Evolutionary conservation across 2,329 filamentous ascomycete species (phyloP), one percentile per base, ranked within the genome.

Genomic region (Plectosphaerella plurivora): DNA sequence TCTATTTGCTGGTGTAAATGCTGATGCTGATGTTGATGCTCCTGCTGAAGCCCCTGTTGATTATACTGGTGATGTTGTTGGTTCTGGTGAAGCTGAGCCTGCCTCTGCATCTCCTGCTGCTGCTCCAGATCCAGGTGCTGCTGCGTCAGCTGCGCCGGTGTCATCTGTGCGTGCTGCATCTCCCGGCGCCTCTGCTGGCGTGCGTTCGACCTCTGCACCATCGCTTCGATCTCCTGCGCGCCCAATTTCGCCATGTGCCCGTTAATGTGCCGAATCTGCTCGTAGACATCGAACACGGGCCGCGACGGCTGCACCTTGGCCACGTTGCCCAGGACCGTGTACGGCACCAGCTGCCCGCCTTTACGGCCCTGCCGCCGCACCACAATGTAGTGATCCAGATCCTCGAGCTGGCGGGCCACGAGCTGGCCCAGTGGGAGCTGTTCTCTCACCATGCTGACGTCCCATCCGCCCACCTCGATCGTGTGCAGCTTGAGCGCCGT

Each of bases 401-500:
- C 65, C 11, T 49, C 16, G 11, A 68, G 60, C 55, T 70, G 64
- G 20, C 51, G 54, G 15, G 65, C 60, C 16, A 72, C 51, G n/a
- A 64, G 56, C 12, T 57, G 52, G 5, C 64, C 64, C 49, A 73
- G 60, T 20, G 56, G 60, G 12, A 78, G 62, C 54, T 75, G 69
- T 20, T 60, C 55, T 5, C 68, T 63, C 20, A 72, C 68, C 1
- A 63, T 58, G 2, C 58, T 59, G 4, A 71, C 61, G 48, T 78
- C 70, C 77, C 76, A 79, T 0, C 76, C 76, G 1, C 75, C 73
- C 1, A 72, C 55, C 39, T 68, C 66, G 12, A 78, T 62, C 11
- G 70, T 73, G 53, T 75, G 66, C n/a, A 81, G 67, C 60, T 74
- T 75, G 16, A 79, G 68, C 39, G 66, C 69, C 1, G 68, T 72